These are phyloP conservation scores for Ophiosphaerella herpotricha DNA, from an alignment of 2,329 filamentous ascomycete species.

Conservation along the genomic window DNA sequence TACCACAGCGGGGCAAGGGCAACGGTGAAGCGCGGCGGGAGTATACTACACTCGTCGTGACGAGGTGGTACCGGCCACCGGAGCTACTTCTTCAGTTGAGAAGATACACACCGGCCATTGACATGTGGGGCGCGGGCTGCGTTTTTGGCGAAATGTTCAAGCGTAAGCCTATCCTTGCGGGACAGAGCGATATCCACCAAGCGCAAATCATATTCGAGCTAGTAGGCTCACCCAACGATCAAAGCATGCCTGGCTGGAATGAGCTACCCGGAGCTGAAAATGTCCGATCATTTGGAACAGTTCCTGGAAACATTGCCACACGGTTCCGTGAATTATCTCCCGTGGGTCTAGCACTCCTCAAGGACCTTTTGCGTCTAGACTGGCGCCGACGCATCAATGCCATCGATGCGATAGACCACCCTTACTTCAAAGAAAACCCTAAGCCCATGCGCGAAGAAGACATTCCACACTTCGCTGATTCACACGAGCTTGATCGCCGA, in stretches of 20 bases:
- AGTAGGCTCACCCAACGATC: constrained; percentile 85
- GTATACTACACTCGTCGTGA: constrained; percentile 96
- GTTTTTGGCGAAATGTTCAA: constrained; percentile 99
- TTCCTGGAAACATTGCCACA: constrained; percentile 68
- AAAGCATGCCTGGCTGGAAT: constrained; percentile 91
- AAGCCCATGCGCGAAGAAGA: constrained; percentile 81
- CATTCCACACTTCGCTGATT: constrained; percentile 90
- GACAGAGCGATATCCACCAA: constrained; percentile 86
- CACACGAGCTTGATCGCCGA: constrained; percentile 92
- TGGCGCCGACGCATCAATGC: constrained; percentile 90
- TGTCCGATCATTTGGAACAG: constrained; percentile 65
- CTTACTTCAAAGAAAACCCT: constrained; percentile 83
- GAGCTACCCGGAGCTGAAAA: constrained; percentile 79
- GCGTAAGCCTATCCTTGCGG: constrained; percentile 88
- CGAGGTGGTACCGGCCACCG: constrained; percentile 93
- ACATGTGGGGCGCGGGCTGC: constrained; percentile 99
- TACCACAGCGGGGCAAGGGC: constrained; percentile 75
- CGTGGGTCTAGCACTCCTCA: constrained; percentile 76
- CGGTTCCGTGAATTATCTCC: constrained; percentile 77
- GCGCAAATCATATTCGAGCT: constrained; percentile 93
- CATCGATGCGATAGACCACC: constrained; percentile 87
- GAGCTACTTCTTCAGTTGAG: constrained; percentile 87
- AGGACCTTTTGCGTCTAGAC: constrained; percentile 83
- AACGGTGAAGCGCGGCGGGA: constrained; percentile 85
- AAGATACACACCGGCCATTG: constrained; percentile 94